Evolutionary conservation across 225 moss, liverwort and hornwort genomes (phyloP).

Genomic region (Marchantia paleacea): DNA sequence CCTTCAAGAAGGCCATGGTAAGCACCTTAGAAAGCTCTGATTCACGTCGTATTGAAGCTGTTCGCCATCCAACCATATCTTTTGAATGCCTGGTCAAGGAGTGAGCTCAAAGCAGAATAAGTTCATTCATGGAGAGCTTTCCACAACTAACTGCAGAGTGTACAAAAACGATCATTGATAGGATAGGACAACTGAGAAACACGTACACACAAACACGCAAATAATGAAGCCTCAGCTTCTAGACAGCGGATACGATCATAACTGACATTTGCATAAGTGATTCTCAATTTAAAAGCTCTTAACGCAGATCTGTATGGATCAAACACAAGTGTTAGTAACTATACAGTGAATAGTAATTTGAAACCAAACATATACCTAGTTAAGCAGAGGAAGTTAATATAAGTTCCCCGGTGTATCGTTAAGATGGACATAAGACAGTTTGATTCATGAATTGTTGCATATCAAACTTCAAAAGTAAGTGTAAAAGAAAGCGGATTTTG

Average conservation of each 20-base stretch:
- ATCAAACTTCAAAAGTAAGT: no score
- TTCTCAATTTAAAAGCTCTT: constrained; percentile 72
- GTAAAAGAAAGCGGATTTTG: no score
- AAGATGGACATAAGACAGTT: no score
- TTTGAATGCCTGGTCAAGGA: constrained; percentile 32
- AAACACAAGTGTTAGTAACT: no score
- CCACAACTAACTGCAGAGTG: background rate
- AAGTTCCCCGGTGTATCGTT: no score
- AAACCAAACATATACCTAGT: no score
- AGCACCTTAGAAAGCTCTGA: constrained; percentile 72
- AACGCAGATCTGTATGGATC: constrained; percentile 68
- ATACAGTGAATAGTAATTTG: no score
- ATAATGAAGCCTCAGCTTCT: background rate
- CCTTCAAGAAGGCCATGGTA: background rate
- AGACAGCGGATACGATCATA: constrained; percentile 78
- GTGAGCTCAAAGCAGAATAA: background rate
- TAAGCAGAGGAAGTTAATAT: no score
- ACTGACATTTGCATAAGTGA: constrained; percentile 76
- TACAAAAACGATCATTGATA: background rate
- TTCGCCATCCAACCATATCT: constrained; percentile 95
- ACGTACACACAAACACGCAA: no score
- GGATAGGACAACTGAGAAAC: background rate
- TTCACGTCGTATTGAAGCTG: constrained; percentile 82
- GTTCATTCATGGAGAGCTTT: no score
- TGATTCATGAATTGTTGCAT: no score